Evolutionary conservation across 805 yeast genomes (phyloP), one percentile per base, ranked within the genome.

Genomic region (Kuraishia molischiana): DNA sequence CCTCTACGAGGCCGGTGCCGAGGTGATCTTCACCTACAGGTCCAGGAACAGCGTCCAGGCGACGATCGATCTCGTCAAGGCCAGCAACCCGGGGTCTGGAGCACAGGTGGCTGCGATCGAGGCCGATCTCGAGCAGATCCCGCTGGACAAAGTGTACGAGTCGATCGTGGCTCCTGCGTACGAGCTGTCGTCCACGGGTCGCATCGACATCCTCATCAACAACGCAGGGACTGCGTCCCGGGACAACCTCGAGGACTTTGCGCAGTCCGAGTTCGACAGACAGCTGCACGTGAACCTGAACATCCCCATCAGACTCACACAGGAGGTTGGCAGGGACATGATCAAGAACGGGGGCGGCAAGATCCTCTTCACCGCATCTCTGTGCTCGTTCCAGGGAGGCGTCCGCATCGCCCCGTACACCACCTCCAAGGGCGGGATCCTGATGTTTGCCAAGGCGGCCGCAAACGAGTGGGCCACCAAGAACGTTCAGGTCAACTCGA

Each of bases 1-100:
- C 11, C 54, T 72, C 19, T 79, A 77, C 2, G 65, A 66, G 37
- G 74, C 75, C 19, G 74, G 74, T 10, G 64, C 70, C 6, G 52
- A 45, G 29, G 46, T 67, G 45, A 58, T 54, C n/a, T 47, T 71
- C 15, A 58, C 65, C 24, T 69, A 68, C 41, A 37, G 63, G 42
- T 50, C 66, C n/a, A 43, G 54, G 15, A 44, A 54, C 3, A 47
- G 52, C 29, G 58, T 64, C 26, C 38, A 43, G 17, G 38, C 39
- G 5, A 56, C 65, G 13, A 52, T 50, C 28, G 48, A 49, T 6
- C 43, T 61, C 34, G 45, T 54, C 32, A 43, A 43, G 13, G 38
- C 40, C 3, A 43, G 49, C 29, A 45, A 54, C 8, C 59, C 62
- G 3, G 38, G 46, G n/a, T 49, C 56, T 5, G 46, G 46, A 5